Evolutionary conservation across 306 rosid genomes (phyloP).

Genomic region (Medicago ruthenica): DNA sequence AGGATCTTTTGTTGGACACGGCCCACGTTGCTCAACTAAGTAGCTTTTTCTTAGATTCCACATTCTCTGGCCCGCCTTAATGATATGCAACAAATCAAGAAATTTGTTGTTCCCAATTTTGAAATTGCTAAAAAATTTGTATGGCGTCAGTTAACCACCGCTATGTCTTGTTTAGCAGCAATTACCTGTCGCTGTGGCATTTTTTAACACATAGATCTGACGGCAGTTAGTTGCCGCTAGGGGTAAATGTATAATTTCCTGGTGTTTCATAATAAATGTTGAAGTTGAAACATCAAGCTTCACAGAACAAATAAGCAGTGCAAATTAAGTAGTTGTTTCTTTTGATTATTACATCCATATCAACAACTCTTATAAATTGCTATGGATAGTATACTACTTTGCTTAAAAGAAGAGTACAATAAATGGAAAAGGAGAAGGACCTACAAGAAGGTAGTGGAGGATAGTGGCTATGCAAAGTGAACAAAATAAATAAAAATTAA

Average conservation of each 20-base stretch:
- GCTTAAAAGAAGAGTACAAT: constrained; percentile 34
- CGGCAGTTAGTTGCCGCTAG: too few species aligned
- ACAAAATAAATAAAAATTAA: background rate
- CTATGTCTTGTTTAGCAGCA: too few species aligned
- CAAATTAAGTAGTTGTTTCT: constrained; percentile 27
- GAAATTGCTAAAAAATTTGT: too few species aligned
- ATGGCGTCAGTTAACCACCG: too few species aligned
- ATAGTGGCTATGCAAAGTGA: constrained; percentile 15
- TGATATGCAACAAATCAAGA: background rate
- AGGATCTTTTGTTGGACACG: constrained; percentile 12
- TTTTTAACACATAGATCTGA: too few species aligned
- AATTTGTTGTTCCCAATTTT: too few species aligned
- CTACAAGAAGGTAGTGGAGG: constrained; percentile 42
- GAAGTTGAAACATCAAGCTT: too few species aligned
- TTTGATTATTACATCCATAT: constrained; percentile 28
- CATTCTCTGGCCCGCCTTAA: constrained; percentile 36
- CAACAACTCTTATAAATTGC: constrained; percentile 33
- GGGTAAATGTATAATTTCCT: too few species aligned
- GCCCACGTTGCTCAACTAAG: constrained; percentile 43
- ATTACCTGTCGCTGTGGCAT: too few species aligned
- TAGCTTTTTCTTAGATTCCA: constrained; percentile 40
- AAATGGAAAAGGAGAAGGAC: constrained; percentile 38
- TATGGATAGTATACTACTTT: constrained; percentile 44
- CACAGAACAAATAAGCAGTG: constrained; percentile 16
- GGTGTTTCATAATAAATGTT: too few species aligned